Percentiles rank a stretch among this genome's conserved stretches.
These are phyloP conservation scores for Colletotrichum somersetense DNA, from an alignment of 2,329 filamentous ascomycete species.

Conservation along the genomic window DNA sequence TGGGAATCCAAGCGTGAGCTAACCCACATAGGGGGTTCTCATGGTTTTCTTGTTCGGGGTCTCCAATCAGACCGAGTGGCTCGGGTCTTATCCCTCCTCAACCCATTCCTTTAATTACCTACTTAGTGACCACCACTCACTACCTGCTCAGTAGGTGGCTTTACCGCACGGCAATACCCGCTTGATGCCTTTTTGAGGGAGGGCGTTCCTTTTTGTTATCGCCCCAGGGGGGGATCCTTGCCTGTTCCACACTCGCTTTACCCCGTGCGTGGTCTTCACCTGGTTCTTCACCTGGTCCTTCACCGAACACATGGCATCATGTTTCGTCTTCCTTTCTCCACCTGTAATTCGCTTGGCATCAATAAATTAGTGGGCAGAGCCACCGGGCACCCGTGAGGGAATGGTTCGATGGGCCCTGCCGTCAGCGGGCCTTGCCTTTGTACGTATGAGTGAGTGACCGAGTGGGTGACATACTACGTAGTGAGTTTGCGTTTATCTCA, in stretches of 20 bases:
- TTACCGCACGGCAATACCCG: conserved; percentile 25
- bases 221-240: background rate
- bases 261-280: conserved; percentile 1
- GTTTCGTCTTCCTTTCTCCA: background rate
- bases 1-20: conserved; percentile 4
- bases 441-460: background rate
- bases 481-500: background rate
- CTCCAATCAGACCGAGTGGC: background rate
- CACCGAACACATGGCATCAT: conserved; percentile 19
- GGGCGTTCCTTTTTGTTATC: background rate
- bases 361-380: background rate
- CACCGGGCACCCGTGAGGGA: background rate
- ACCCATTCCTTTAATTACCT: background rate
- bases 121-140: background rate
- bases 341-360: background rate
- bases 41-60: background rate
- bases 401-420: background rate
- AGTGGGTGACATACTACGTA: background rate
- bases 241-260: background rate
- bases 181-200: background rate
- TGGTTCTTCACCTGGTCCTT: conserved; percentile 20
- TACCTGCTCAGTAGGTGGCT: no score
- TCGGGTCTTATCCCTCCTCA: background rate
- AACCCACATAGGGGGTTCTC: background rate
- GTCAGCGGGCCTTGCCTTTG: background rate